Conservation (phyloP, 2,329 filamentous ascomycete species). For the Penicillium occitanis region DNA sequence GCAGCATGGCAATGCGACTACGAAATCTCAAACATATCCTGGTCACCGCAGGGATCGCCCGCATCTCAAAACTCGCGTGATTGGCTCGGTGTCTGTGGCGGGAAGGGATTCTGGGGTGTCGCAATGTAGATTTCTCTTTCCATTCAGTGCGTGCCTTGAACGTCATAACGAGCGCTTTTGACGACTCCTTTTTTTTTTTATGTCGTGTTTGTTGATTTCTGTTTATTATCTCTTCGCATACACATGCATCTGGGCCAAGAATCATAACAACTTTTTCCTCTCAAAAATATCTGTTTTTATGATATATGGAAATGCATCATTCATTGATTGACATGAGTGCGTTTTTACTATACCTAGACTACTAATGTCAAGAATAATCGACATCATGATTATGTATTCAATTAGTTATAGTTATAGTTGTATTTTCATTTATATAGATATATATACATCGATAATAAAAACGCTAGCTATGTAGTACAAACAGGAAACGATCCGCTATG, state of each 20-base stretch:
- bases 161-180: conserved; percentile 11
- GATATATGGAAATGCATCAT: neutral
- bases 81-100: conserved; percentile 49
- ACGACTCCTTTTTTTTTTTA: neutral
- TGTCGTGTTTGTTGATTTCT: neutral
- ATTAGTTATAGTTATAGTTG: neutral
- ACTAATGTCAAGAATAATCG: neutral
- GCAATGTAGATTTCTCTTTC: conserved; percentile 31
- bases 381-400: neutral
- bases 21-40: conserved; percentile 50
- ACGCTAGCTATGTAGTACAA: conserved; percentile 1
- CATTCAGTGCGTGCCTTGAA: neutral
- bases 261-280: neutral
- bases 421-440: neutral
- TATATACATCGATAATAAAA: conserved; percentile 5
- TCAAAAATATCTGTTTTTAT: neutral
- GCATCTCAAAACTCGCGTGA: conserved; percentile 37
- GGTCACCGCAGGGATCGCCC: conserved; percentile 45
- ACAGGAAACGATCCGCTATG: neutral
- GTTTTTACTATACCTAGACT: neutral
- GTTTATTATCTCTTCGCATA: neutral
- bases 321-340: too few relatives aligned
- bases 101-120: conserved; percentile 48
- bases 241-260: neutral
- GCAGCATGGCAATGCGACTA: conserved; percentile 49